A percentile compares a stretch with the other conserved stretches of the same genome.
Conservation (phyloP, 1,284 basidiomycete genomes). For the Malassezia caprae region DNA sequence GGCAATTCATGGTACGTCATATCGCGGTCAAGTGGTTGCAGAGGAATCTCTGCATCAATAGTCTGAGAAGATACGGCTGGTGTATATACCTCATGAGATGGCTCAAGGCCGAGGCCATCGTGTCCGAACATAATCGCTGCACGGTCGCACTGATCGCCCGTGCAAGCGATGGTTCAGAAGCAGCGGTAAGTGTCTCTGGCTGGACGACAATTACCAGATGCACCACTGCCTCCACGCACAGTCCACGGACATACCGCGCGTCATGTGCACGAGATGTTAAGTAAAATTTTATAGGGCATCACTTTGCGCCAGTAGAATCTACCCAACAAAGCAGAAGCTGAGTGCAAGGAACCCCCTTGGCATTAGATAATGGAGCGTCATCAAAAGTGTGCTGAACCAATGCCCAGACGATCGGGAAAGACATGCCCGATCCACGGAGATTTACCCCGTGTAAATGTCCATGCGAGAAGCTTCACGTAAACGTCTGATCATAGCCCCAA, state of each 20-base stretch:
- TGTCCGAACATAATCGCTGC: neutral
- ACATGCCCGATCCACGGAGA: too few species aligned
- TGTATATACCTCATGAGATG: neutral
- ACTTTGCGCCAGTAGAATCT: neutral
- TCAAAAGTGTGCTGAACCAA: neutral
- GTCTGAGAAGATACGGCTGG: neutral
- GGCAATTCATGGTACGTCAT: neutral
- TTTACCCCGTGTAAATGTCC: too few species aligned
- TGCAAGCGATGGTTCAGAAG: neutral
- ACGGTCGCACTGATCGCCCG: neutral
- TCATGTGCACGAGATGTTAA: neutral
- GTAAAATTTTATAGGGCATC: neutral
- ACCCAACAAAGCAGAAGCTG: neutral
- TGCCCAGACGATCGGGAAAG: too few species aligned
- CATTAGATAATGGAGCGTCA: neutral
- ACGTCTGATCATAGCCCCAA: too few species aligned
- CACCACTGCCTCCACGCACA: neutral
- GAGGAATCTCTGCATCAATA: neutral
- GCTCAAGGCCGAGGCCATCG: slow-evolving; percentile 9
- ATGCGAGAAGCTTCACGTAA: too few species aligned
- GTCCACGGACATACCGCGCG: neutral
- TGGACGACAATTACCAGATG: neutral
- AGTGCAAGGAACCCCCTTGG: neutral
- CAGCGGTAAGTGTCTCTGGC: neutral
- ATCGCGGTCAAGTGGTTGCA: neutral